Evolutionary conservation across 1,284 basidiomycete species (phyloP), one percentile per base, ranked within the genome.

Genomic region (Ceratobasidium sp.): DNA sequence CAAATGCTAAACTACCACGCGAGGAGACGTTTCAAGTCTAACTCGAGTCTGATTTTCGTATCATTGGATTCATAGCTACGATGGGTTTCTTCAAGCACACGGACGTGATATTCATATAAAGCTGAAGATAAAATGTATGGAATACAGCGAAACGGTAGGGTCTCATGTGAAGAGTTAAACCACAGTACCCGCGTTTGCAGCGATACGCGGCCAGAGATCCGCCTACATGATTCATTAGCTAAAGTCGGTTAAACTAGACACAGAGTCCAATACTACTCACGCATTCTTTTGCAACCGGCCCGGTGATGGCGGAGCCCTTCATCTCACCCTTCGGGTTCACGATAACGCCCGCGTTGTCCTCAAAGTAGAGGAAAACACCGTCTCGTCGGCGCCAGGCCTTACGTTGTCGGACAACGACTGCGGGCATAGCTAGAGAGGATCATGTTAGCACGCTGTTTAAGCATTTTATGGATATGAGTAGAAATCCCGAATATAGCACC

Each of bases 261-360:
- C n/a, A 44, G 15, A 3, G 39, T 39, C 40, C 18, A 55, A 9
- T 20, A 2, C 12, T 42, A 92, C 94, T 77, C 84, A 95, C 94
- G 85, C 95, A 97, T 95, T 96, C 95, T 91, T 97, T 97, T 87
- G 95, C 96, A 79, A 97, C 95, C 69, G 97, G 98, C 82, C 97
- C 97, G 82, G 97, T 97, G 87, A 99, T 99, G 83, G 97, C 96
- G 79, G 95, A 97, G 80, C 97, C 97, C 91, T 99, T 99, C 97
- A 99, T 99, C 90, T 99, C 97, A 85, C 98, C 97, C 92, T 99
- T 99, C 84, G 96, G 95, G 91, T 99, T 99, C 84, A 97, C 95
- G 82, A 97, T 97, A 81, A 97, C 96, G 87, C 96, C 97, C 78
- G 97, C 97, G 86, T 97, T 97, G 88, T 97, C 97, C 94, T 97